Base-by-base conservation (phyloP, 805 yeast genomes). In the Grigorovia jiainica region DNA sequence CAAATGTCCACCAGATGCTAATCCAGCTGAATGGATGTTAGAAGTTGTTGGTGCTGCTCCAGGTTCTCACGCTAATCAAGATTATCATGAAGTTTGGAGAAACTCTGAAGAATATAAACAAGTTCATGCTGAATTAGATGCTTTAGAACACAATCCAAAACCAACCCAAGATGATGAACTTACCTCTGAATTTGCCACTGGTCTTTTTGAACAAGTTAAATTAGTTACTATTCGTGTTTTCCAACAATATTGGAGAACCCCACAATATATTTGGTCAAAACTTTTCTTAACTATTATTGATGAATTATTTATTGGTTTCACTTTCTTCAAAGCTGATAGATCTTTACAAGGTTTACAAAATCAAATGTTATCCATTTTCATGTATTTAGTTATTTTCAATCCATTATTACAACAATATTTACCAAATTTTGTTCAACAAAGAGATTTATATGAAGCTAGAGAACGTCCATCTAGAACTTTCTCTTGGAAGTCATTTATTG, bases 11-110 rank as follows among this genome's bases (percentile, higher is more conserved):
- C 64, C 69, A 6, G 69, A 69, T 34, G 87, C 86, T 5, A 83
- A 83, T 49, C 92, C 92, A 23, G 90, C 89, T n/a, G 95, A 86
- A 66, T 87, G 95, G 92, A 87, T 87, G 95, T 69, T 87, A 63
- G 84, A 82, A 48, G 83, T 80, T 49, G 82, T 82, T 53, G 87
- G 89, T 55, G 87, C 87, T 43, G 87, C 87, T 31, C 87, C 87
- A 6, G 87, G 87, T 42, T 75, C 85, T 29, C 81, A 77, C 50
- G 83, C 87, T 16, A 69, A 70, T 39, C 83, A 78, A 62, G 84
- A 82, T 60, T 82, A 80, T 54, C 71, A 76, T 54, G 80, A 82
- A 54, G 86, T 82, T 38, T 85, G 96, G 95, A 63, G 73, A 58
- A 70, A 72, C 37, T 84, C 95, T 32, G 63, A 63, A 1, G 87